These are phyloP conservation scores for Naganishia vaughanmartiniae DNA, from an alignment of 768 basidiomycete species.

Conservation along the genomic window DNA sequence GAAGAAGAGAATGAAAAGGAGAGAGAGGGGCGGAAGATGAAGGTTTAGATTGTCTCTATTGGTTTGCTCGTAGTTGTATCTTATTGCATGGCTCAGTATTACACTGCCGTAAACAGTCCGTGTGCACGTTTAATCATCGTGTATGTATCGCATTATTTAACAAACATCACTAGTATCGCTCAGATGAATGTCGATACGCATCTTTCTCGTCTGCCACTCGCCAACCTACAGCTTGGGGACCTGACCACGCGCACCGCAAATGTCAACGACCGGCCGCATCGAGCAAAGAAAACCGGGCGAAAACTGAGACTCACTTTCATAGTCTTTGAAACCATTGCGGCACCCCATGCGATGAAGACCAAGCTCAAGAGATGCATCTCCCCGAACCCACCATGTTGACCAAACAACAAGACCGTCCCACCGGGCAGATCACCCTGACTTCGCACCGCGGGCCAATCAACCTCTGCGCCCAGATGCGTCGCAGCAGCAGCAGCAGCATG, in stretches of 20 bases:
- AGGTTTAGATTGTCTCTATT: neutral
- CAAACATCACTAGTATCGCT: conserved; percentile 14
- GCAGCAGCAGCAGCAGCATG: too few relatives aligned
- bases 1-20: conserved; percentile 4
- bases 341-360: conserved; percentile 81
- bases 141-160: neutral
- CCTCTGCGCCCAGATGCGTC: neutral
- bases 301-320: conserved; percentile 65
- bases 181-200: conserved; percentile 14
- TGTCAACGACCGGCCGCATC: neutral
- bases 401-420: conserved; percentile 51
- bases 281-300: neutral
- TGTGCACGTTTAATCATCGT: too few relatives aligned
- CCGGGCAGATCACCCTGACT: conserved; percentile 54
- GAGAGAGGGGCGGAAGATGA: conserved; percentile 6
- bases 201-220: neutral
- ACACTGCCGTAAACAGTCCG: too few relatives aligned
- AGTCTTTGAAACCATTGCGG: conserved; percentile 98
- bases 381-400: conserved; percentile 42
- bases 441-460: conserved; percentile 25
- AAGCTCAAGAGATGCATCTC: conserved; percentile 78
- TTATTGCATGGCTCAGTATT: too few relatives aligned
- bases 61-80: neutral
- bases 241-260: neutral
- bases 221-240: conserved; percentile 33